Base-by-base conservation (phyloP, 805 yeast species). In the Monosporozyma aerobia region DNA sequence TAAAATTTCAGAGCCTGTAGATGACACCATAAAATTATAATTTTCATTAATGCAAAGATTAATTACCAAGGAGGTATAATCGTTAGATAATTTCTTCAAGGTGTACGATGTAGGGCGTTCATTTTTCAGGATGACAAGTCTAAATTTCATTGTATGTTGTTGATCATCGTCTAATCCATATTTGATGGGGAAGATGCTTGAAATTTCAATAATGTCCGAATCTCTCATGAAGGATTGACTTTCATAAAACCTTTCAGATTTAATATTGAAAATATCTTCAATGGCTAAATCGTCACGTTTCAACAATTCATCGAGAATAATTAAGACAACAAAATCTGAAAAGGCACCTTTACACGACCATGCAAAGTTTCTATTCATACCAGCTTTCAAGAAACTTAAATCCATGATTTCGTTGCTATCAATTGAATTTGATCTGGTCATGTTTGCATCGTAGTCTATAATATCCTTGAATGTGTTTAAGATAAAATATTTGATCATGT, bases 341-440 rank as follows among this genome's bases (percentile, higher is more conserved):
- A 66, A 45, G 3, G 51, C 33, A 37, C 68, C 70, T 30, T 54
- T 53, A 32, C 67, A 62, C 2, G 69, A 61, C 70, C 70, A 66
- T 5, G 59, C 58, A 40, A 63, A 57, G 32, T 63, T 61, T 54
- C 63, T 60, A 44, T 64, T 62, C 59, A 66, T 56, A 9, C 70
- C 70, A 1, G 69, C 60, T 44, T 62, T 62, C 23, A 53, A 53
- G 54, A 66, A 65, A 53, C 58, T 57, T 11, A 63, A 53, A 23
- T 52, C 49, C 33, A 60, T 41, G 13, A 22, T 33, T 35, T 22
- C 29, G 16, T 35, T 47, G 14, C 11, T 11, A 16, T 44, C 35
- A 33, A 29, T 32, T 9, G 14, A 33, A 29, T 30, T 33, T 16
- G 45, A 39, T 10, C 22, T 7, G 14, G 56, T 51, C 29, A 53